These are phyloP conservation scores for Parasarocladium wereldwijsianum DNA, from an alignment of 2,329 filamentous ascomycete species.

Conservation along the genomic window DNA sequence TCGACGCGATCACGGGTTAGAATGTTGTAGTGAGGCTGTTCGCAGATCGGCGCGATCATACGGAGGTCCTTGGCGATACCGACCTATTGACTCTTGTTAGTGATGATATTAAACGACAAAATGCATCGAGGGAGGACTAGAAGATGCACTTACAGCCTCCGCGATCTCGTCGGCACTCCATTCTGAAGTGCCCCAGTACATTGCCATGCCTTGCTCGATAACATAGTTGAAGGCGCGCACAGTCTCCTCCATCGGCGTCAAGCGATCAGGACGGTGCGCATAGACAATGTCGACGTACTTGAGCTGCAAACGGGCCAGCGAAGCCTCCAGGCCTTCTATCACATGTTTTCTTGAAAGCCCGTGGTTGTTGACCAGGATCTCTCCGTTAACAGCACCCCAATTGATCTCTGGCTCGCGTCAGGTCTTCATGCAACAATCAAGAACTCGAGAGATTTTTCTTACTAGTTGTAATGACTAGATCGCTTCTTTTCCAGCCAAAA, in stretches of 20 bases:
- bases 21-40: constrained; percentile 57
- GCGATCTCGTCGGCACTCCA: constrained; percentile 57
- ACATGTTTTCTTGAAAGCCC: constrained; percentile 56
- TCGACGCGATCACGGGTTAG: constrained; percentile 47
- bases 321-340: constrained; percentile 37
- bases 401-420: constrained; percentile 32
- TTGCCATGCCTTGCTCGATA: constrained; percentile 51
- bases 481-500: constrained; percentile 45
- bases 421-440: background rate
- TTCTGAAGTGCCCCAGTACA: constrained; percentile 61
- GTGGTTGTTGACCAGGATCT: constrained; percentile 48
- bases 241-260: constrained; percentile 57
- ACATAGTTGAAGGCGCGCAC: constrained; percentile 58
- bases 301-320: constrained; percentile 40
- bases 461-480: constrained; percentile 45
- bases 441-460: constrained; percentile 5
- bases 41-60: constrained; percentile 48
- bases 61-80: constrained; percentile 42
- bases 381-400: constrained; percentile 47
- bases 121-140: background rate
- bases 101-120: background rate
- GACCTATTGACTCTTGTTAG: constrained; percentile 18
- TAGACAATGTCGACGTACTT: constrained; percentile 55
- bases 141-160: constrained; percentile 30
- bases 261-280: constrained; percentile 52